Conservation (phyloP, 2,329 filamentous ascomycete genomes). For the Sclerotinia borealis region DNA sequence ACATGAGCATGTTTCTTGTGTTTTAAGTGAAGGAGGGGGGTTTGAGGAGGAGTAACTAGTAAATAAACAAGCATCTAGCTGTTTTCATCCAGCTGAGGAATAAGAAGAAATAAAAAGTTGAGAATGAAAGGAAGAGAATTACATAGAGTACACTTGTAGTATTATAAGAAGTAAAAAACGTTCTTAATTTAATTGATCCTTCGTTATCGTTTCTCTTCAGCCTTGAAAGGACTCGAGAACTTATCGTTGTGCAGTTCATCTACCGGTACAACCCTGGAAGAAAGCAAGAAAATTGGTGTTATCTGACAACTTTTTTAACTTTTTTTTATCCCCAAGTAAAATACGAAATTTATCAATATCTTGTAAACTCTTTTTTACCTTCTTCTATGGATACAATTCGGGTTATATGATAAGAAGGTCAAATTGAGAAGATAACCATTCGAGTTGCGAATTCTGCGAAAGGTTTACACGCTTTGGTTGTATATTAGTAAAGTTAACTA, state of each 20-base stretch:
- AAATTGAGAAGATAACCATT: background rate
- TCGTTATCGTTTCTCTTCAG: background rate
- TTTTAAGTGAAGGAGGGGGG: background rate
- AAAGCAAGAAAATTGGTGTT: background rate
- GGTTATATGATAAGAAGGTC: background rate
- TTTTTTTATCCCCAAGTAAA: background rate
- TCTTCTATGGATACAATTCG: background rate
- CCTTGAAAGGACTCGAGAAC: conserved; percentile 6
- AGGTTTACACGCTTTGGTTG: background rate
- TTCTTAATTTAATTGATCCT: background rate
- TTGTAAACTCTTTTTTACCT: background rate
- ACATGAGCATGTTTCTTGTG: background rate
- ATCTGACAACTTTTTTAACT: background rate
- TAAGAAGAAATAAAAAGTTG: background rate
- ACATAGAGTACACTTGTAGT: too few relatives aligned
- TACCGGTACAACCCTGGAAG: background rate
- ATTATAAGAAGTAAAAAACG: background rate
- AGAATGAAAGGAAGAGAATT: too few relatives aligned
- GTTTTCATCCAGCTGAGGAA: background rate
- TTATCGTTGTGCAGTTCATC: conserved; percentile 10
- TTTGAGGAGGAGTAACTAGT: background rate
- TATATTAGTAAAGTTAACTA: background rate
- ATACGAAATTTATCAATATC: background rate
- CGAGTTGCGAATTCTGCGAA: background rate
- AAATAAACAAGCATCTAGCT: background rate